Conservation (phyloP, 306 rosid genomes). For the Fragaria nilgerrensis region DNA sequence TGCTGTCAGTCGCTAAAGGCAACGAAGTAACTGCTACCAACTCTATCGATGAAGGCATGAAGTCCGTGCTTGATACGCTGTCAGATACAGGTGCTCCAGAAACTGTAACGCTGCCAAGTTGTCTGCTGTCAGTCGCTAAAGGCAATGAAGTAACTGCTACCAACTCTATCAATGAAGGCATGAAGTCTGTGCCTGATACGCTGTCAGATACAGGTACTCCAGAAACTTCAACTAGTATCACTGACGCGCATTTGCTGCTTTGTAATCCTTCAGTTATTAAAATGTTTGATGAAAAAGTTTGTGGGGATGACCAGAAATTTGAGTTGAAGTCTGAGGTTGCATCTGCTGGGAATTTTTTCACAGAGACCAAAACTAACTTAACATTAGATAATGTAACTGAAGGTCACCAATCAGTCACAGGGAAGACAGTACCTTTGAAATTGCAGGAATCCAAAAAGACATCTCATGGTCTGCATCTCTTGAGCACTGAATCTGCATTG, state of each 20-base stretch:
- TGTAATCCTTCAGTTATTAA: constrained; percentile 22
- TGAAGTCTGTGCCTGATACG: constrained; percentile 37
- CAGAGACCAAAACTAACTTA: constrained; percentile 22
- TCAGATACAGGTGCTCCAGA: constrained; percentile 44
- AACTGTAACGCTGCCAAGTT: too few species aligned
- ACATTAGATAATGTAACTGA: constrained; percentile 37
- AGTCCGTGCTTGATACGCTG: constrained; percentile 32
- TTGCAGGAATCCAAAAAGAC: constrained; percentile 43
- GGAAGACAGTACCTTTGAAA: constrained; percentile 40
- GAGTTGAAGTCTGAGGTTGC: constrained; percentile 34
- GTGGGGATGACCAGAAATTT: constrained; percentile 36
- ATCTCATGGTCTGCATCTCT: constrained; percentile 32
- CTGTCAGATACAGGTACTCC: constrained; percentile 38
- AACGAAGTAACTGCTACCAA: constrained; percentile 36
- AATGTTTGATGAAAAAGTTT: constrained; percentile 33
- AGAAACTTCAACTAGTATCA: constrained; percentile 40
- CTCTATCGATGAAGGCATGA: constrained; percentile 46
- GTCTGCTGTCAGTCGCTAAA: constrained; percentile 29
- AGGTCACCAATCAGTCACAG: constrained; percentile 24
- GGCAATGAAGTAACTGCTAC: constrained; percentile 32
- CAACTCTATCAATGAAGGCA: constrained; percentile 44
- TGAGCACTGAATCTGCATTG: constrained; percentile 30
- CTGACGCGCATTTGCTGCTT: constrained; percentile 28
- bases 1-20: constrained; percentile 30
- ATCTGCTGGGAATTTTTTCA: constrained; percentile 25